Conservation (phyloP, 352 stramenopile species). For the Phytopythium kandeliae region DNA sequence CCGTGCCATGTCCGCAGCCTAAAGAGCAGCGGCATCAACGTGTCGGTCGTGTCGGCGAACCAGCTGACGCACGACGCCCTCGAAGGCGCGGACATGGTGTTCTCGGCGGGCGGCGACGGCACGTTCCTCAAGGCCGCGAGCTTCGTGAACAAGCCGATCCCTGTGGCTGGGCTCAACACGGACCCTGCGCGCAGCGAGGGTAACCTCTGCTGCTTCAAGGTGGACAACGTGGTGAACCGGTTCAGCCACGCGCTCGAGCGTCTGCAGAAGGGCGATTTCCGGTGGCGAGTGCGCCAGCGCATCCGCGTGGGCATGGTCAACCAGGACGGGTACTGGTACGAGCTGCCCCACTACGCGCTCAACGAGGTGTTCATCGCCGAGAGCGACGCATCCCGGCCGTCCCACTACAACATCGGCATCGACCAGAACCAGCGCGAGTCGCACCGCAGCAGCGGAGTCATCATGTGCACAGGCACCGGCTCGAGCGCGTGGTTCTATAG, state of each 20-base stretch:
- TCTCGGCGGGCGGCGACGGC: slow-evolving; percentile 79
- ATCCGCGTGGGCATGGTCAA: slow-evolving; percentile 88
- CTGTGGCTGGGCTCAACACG: slow-evolving; percentile 81
- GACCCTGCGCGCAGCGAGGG: slow-evolving; percentile 81
- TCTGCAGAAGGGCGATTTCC: slow-evolving; percentile 68
- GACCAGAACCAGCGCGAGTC: slow-evolving; percentile 86
- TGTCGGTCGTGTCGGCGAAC: slow-evolving; percentile 72
- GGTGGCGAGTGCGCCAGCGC: slow-evolving; percentile 72
- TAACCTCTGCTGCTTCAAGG: slow-evolving; percentile 83
- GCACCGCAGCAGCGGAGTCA: slow-evolving; percentile 84
- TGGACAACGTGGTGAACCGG: slow-evolving; percentile 71
- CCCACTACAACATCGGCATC: slow-evolving; percentile 86
- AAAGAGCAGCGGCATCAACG: slow-evolving; percentile 59
- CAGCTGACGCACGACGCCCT: slow-evolving; percentile 76
- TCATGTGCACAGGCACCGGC: slow-evolving; percentile 84
- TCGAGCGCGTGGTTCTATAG: slow-evolving; percentile 86
- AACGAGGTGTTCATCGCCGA: slow-evolving; percentile 90
- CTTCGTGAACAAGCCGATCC: slow-evolving; percentile 83
- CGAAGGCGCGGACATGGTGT: slow-evolving; percentile 80
- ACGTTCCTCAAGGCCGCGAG: slow-evolving; percentile 86
- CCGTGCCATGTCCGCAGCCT: slow-evolving; percentile 24
- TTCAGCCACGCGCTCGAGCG: slow-evolving; percentile 68
- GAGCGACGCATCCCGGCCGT: slow-evolving; percentile 76
- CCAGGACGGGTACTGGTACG: slow-evolving; percentile 84
- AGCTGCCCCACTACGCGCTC: slow-evolving; percentile 77